Percentiles rank a stretch among this genome's conserved stretches.
Conservation (phyloP, 2,329 filamentous ascomycete genomes). For the Myriosclerotinia curreyana region DNA sequence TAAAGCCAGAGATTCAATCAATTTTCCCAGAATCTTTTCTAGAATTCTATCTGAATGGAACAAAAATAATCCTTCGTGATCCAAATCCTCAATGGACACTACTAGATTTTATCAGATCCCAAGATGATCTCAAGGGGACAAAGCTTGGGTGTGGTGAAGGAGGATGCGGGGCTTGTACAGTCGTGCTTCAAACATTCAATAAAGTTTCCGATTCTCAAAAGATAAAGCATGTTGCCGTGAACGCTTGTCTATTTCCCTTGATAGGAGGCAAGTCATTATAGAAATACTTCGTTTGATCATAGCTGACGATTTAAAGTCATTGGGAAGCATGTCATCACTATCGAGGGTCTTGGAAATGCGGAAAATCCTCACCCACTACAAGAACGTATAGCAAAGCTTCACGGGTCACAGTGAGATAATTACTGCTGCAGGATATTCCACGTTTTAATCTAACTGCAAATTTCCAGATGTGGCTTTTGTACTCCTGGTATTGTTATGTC, state of each 20-base stretch:
- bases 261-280: slow-evolving; percentile 28
- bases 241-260: slow-evolving; percentile 67
- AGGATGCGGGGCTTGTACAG: slow-evolving; percentile 90
- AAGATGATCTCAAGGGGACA: slow-evolving; percentile 76
- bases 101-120: slow-evolving; percentile 84
- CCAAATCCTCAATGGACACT: slow-evolving; percentile 88
- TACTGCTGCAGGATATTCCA: background rate
- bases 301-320: slow-evolving; percentile 53
- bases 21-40: slow-evolving; percentile 51
- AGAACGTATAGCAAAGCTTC: slow-evolving; percentile 82
- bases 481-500: slow-evolving; percentile 98
- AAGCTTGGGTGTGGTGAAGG: slow-evolving; percentile 95
- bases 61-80: slow-evolving; percentile 77
- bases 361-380: slow-evolving; percentile 83
- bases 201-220: slow-evolving; percentile 61
- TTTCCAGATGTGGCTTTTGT: slow-evolving; percentile 59
- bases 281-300: background rate
- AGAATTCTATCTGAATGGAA: slow-evolving; percentile 89
- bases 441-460: background rate
- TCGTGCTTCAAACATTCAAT: slow-evolving; percentile 76
- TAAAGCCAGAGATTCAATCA: slow-evolving; percentile 28
- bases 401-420: slow-evolving; percentile 75
- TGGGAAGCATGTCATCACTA: slow-evolving; percentile 94
- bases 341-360: slow-evolving; percentile 87
- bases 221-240: slow-evolving; percentile 92